Percentiles rank a stretch among this genome's conserved stretches.
These are phyloP conservation scores for Psilocybe subaeruginosa DNA, from an alignment of 768 basidiomycete species.

Conservation along the genomic window DNA sequence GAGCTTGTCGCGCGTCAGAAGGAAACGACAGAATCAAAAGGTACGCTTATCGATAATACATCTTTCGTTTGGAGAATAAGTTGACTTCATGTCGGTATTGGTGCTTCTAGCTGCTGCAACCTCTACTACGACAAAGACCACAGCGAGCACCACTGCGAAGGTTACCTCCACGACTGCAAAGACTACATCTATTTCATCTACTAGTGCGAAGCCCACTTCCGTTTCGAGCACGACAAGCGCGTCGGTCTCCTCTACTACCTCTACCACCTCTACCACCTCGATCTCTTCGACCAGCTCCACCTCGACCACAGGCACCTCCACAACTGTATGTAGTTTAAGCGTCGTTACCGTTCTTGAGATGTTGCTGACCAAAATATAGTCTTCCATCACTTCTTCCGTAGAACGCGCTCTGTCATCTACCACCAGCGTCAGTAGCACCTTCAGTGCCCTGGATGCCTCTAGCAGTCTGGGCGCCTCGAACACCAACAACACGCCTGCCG, in stretches of 20 bases:
- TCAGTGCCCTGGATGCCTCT: neutral
- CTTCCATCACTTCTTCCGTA: neutral
- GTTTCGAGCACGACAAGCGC: neutral
- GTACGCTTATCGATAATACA: neutral
- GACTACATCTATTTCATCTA: neutral
- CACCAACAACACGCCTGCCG: neutral
- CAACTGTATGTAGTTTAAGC: neutral
- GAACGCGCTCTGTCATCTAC: neutral
- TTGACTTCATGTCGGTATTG: neutral
- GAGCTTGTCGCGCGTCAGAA: neutral
- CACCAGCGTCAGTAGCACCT: neutral
- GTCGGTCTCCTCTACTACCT: neutral
- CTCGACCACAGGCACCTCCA: neutral
- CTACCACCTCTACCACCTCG: constrained; percentile 2
- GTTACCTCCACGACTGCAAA: neutral
- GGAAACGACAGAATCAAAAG: neutral
- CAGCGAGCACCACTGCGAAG: neutral
- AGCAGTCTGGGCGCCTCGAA: neutral
- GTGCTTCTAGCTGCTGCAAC: neutral
- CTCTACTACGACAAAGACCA: neutral
- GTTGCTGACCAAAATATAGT: neutral
- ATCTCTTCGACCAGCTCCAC: constrained; percentile 7
- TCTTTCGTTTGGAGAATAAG: neutral
- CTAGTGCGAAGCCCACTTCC: neutral
- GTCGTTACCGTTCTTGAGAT: neutral